Conservation (phyloP, 768 basidiomycete species). For the Peribolospora baueri region DNA sequence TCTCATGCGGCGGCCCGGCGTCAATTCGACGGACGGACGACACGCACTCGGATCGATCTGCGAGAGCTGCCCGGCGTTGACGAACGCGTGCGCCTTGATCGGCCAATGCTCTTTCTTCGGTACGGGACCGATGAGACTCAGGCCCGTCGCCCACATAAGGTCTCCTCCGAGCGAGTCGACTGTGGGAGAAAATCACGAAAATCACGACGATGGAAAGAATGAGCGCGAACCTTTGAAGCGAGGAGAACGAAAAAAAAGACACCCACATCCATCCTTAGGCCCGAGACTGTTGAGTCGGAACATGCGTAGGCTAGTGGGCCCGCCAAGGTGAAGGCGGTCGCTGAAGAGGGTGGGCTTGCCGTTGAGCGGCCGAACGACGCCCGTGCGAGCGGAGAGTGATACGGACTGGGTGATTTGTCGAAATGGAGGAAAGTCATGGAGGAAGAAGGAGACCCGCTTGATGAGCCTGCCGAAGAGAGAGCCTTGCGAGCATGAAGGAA, state of each 20-base stretch:
- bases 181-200: constrained; percentile 14
- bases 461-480: too few relatives aligned
- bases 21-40: background rate
- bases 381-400: constrained; percentile 47
- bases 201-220: background rate
- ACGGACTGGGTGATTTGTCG: constrained; percentile 28
- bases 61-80: constrained; percentile 59
- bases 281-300: constrained; percentile 58
- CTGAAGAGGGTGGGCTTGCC: constrained; percentile 28
- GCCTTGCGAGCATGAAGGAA: too few relatives aligned
- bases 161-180: constrained; percentile 73
- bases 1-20: too few relatives aligned
- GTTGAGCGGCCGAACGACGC: constrained; percentile 37
- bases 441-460: constrained; percentile 16
- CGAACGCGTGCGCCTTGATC: constrained; percentile 49
- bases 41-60: constrained; percentile 32
- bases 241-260: background rate
- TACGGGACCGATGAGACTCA: constrained; percentile 49
- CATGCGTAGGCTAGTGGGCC: constrained; percentile 57
- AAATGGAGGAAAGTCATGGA: background rate
- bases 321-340: constrained; percentile 82
- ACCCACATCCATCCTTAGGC: constrained; percentile 29
- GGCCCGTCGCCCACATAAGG: constrained; percentile 49
- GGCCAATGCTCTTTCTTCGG: constrained; percentile 59
- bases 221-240: background rate